Base-by-base conservation (phyloP, 108 stramenopile genomes). In the Ochromonas danica region DNA sequence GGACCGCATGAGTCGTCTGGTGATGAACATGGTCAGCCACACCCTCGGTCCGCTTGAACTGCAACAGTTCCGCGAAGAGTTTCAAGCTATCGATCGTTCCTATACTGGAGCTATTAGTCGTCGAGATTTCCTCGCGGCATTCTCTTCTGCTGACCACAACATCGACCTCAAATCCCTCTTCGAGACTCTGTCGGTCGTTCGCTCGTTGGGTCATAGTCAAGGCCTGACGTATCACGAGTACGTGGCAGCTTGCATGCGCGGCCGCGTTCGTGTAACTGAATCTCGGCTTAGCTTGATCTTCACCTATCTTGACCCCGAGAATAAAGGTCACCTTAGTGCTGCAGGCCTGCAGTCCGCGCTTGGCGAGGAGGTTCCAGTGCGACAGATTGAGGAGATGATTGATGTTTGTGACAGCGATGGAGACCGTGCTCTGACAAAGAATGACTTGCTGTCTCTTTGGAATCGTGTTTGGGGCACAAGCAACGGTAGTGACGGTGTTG, bases 1-100 rank as follows among this genome's bases (percentile, higher is more conserved):
- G 17, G 63, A 67, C 31, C 63, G 14, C 3, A 3, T 67, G 17
- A 35, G 14, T 25, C 17, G 31, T 10, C 31, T 67, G 33, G 25
- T 33, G 10, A 28, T 67, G 3, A 25, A 67, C 3, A 67, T 67
- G 63, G 63, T 67, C 14, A 14, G 14, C 10, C 63, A 67, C 31
- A 14, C 63, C 10, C 63, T 67, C 10, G 63, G 63, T 6, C 30
- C 63, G 31, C 17, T 6, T 36, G 63, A 67, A 36, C 17, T 67
- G 30, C 63, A 67, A 36, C 27, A 67, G 31, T 67, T 67, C 63
- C 63, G 63, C 17, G 63, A 67, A 36, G 63, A 67, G 31, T 67
- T 67, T 25, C 63, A 67, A 25, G 6, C 10, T 10, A 36, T 67
- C 33, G 63, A 67, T 36, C 27, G 63, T 25, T 14, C 33, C 31